Conservation (phyloP, 2,329 filamentous ascomycete genomes). For the Coniochaeta hoffmannii region DNA sequence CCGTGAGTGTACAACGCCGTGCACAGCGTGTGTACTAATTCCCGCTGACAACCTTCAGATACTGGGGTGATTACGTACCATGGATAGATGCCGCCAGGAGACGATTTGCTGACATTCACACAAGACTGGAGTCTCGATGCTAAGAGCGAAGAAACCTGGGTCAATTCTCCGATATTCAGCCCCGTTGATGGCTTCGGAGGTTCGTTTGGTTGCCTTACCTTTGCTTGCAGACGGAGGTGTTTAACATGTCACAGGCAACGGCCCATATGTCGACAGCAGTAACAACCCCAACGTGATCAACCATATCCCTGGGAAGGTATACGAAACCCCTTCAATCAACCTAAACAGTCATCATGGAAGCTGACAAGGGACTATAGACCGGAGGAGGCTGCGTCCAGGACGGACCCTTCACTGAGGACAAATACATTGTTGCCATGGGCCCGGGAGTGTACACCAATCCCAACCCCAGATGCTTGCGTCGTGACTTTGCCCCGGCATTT, state of each 20-base stretch:
- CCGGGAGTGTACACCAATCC: background rate
- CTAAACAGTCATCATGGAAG: too few relatives aligned
- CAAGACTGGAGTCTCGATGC: constrained; percentile 4
- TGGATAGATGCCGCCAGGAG: background rate
- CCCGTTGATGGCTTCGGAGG: constrained; percentile 13
- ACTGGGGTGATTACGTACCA: background rate
- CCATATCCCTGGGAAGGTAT: background rate
- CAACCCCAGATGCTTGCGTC: constrained; percentile 1
- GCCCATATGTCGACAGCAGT: background rate
- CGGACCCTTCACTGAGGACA: constrained; percentile 12
- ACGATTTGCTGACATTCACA: background rate
- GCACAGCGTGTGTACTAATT: background rate
- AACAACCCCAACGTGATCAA: constrained; percentile 5
- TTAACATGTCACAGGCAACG: constrained; percentile 1
- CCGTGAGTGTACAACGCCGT: background rate
- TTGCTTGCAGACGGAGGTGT: background rate
- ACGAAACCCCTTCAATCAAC: background rate
- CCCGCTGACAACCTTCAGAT: background rate
- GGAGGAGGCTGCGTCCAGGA: constrained; percentile 14
- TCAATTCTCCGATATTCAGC: constrained; percentile 15
- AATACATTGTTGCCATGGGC: background rate
- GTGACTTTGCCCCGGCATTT: constrained; percentile 1
- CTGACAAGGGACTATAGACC: constrained; percentile 6
- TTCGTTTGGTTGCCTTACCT: background rate
- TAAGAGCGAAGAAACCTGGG: background rate